Evolutionary conservation across 257 asterid genomes (phyloP).

Genomic region (Petunia axillaris): DNA sequence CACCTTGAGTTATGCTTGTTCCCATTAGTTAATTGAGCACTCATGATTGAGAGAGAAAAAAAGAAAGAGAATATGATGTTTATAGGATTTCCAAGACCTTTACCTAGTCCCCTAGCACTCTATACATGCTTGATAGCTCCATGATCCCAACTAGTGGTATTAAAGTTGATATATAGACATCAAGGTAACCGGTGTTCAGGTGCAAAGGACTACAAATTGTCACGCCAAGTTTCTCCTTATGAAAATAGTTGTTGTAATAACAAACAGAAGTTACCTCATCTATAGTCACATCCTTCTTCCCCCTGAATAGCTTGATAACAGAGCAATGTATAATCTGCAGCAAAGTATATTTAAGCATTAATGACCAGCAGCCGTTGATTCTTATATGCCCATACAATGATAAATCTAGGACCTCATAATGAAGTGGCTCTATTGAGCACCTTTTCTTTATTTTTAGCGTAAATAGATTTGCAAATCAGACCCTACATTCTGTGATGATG

Average conservation of each 20-base stretch:
- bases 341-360: conserved; percentile 22
- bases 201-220: conserved; percentile 39
- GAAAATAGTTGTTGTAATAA: not conserved
- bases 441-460: not conserved
- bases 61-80: not conserved
- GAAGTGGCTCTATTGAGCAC: not conserved
- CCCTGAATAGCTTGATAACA: conserved; percentile 85
- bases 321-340: conserved; percentile 90
- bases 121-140: conserved; percentile 88
- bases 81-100: not conserved
- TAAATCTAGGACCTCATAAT: not conserved
- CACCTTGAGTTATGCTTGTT: not conserved
- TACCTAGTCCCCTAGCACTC: conserved; percentile 96
- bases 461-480: not conserved
- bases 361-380: conserved; percentile 1
- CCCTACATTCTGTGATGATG: not conserved
- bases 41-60: conserved; percentile 4
- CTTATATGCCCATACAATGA: not conserved
- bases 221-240: not conserved
- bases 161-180: conserved; percentile 74
- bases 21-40: not conserved
- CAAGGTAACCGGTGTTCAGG: conserved; percentile 71
- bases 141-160: conserved; percentile 77
- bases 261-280: conserved; percentile 67
- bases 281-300: conserved; percentile 78